A percentile compares a stretch with the other conserved stretches of the same genome.
These are phyloP conservation scores for Fusarium neocosmosporiellum DNA, from an alignment of 2,329 filamentous ascomycete species.

Conservation along the genomic window DNA sequence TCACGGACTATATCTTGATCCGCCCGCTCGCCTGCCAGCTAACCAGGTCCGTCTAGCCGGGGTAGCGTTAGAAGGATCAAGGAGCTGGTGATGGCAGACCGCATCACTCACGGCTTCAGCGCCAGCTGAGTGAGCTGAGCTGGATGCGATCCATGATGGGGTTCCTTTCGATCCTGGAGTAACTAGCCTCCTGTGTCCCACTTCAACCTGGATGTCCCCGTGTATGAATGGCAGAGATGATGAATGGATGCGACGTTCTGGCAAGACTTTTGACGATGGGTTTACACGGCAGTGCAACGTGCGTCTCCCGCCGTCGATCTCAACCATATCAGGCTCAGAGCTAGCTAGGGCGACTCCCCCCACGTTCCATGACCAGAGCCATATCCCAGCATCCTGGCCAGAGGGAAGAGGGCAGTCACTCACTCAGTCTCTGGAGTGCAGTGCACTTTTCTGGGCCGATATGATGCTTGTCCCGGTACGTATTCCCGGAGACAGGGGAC, in stretches of 20 bases:
- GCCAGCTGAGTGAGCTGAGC: neutral
- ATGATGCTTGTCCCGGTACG: constrained; percentile 9
- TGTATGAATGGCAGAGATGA: neutral
- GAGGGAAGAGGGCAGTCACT: neutral
- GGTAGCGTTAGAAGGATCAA: neutral
- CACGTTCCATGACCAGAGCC: neutral
- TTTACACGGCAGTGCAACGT: constrained; percentile 2
- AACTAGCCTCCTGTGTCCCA: neutral
- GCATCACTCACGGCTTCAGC: neutral
- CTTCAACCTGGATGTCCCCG: neutral
- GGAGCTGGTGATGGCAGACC: neutral
- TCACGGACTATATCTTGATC: neutral
- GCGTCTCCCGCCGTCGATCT: constrained; percentile 6
- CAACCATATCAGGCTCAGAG: constrained; percentile 2
- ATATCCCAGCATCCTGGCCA: neutral
- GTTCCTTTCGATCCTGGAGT: neutral
- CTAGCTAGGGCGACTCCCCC: constrained; percentile 11
- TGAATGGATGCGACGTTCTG: constrained; percentile 7
- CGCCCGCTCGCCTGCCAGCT: neutral
- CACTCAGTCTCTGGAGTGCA: neutral
- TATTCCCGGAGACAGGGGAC: neutral
- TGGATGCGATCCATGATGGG: neutral
- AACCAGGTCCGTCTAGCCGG: neutral
- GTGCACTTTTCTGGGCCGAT: neutral
- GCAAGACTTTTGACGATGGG: constrained; percentile 5